phyloP scores from a whole-genome alignment of 306 rosid species.

The Quercus mongolica region DNA sequence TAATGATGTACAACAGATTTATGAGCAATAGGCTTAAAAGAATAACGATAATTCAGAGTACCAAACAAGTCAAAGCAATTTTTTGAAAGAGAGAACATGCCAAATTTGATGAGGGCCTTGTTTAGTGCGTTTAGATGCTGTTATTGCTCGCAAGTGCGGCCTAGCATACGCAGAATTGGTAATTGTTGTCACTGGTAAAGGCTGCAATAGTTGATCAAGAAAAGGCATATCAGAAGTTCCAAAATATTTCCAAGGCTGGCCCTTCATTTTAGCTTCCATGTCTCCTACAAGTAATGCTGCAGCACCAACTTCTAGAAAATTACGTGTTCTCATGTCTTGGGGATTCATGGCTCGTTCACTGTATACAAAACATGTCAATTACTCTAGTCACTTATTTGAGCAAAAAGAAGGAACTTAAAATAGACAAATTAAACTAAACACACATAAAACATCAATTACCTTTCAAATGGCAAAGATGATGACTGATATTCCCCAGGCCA shows the following conservation, averaged over 20 bases:
- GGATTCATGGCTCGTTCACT: slow-evolving; percentile 62
- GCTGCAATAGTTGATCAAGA: slow-evolving; percentile 88
- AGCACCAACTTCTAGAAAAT: slow-evolving; percentile 92
- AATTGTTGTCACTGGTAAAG: slow-evolving; percentile 78
- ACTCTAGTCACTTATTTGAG: slow-evolving; percentile 21
- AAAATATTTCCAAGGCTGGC: slow-evolving; percentile 83
- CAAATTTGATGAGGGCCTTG: slow-evolving; percentile 78
- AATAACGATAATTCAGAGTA: neutral
- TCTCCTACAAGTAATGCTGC: slow-evolving; percentile 91
- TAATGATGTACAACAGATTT: neutral
- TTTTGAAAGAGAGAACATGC: slow-evolving; percentile 38
- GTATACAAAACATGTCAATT: slow-evolving; percentile 34
- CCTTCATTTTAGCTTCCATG: slow-evolving; percentile 81
- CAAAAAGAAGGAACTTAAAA: slow-evolving; percentile 14
- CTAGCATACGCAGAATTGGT: slow-evolving; percentile 79
- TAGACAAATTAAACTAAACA: slow-evolving; percentile 13
- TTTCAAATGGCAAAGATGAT: slow-evolving; percentile 54
- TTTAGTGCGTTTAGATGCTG: slow-evolving; percentile 89
- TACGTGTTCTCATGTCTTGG: slow-evolving; percentile 70
- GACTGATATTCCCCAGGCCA: slow-evolving; percentile 75
- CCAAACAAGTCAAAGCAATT: slow-evolving; percentile 9
- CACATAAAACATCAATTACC: slow-evolving; percentile 40
- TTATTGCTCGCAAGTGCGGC: slow-evolving; percentile 89
- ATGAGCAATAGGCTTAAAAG: neutral
- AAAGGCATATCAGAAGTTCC: slow-evolving; percentile 98